Conservation (phyloP, 768 basidiomycete species). For the Lactarius indigo region DNA sequence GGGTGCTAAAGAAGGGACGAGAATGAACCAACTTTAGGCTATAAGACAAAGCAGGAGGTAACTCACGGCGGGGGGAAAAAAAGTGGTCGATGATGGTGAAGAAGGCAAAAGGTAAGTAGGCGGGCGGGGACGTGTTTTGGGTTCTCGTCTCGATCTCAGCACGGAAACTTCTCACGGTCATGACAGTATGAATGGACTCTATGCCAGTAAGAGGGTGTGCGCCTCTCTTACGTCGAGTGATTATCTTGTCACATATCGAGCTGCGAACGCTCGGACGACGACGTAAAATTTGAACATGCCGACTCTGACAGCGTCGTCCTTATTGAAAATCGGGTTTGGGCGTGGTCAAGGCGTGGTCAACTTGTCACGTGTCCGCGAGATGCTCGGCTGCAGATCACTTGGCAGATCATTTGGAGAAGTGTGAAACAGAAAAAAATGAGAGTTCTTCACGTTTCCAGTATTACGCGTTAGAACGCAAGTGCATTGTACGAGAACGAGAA, state of each 20-base stretch:
- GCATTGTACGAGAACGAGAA: no score
- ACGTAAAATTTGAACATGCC: background rate
- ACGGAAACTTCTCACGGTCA: conserved; percentile 19
- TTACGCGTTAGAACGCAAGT: no score
- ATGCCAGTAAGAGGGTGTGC: background rate
- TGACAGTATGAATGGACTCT: conserved; percentile 17
- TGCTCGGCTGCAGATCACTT: background rate
- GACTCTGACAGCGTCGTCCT: background rate
- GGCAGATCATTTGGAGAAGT: background rate
- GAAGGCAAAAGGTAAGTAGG: background rate
- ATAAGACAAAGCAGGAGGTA: background rate
- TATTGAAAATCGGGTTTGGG: background rate
- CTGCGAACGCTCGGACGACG: background rate
- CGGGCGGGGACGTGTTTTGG: background rate
- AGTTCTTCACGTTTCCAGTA: background rate
- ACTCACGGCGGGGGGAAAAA: background rate
- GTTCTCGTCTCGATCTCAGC: conserved; percentile 7
- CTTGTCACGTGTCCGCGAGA: background rate
- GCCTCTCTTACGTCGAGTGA: background rate
- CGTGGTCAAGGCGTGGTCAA: background rate
- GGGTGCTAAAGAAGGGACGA: conserved; percentile 5
- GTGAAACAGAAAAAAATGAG: background rate
- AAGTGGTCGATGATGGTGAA: background rate
- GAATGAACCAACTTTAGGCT: background rate
- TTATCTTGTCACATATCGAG: background rate